phyloP scores from a whole-genome alignment of 2,329 filamentous ascomycete species.

The Malbranchea cinnamomea region DNA sequence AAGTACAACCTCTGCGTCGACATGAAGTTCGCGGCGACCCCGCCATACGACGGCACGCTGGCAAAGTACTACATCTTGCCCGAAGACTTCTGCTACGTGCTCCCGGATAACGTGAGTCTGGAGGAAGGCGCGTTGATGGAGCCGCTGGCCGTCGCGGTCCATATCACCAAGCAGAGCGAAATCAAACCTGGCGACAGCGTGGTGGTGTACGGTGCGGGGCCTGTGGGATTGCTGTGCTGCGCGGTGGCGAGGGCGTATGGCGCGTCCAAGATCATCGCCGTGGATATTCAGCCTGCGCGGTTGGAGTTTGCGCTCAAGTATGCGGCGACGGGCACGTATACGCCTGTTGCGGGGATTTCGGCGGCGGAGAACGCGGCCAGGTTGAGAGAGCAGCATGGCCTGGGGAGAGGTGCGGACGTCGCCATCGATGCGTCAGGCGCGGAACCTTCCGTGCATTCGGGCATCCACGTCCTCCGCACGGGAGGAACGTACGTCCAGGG shows the following conservation, averaged over 20 bases:
- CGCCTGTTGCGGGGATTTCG: constrained; percentile 43
- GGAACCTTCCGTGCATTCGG: constrained; percentile 61
- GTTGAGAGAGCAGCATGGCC: constrained; percentile 46
- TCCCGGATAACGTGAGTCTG: constrained; percentile 60
- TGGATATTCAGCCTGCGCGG: constrained; percentile 71
- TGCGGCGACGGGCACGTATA: constrained; percentile 39
- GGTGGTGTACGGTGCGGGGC: constrained; percentile 74
- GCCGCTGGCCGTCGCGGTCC: constrained; percentile 73
- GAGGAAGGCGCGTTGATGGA: constrained; percentile 87
- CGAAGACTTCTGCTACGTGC: constrained; percentile 83
- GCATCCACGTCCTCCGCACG: constrained; percentile 52
- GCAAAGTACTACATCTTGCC: constrained; percentile 74
- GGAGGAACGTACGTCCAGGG: constrained; percentile 72
- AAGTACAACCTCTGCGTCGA: constrained; percentile 65
- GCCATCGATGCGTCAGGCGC: constrained; percentile 71
- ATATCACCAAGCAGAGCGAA: constrained; percentile 61
- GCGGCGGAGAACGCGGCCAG: constrained; percentile 60
- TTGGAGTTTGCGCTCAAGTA: constrained; percentile 63
- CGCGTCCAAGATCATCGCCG: constrained; percentile 68
- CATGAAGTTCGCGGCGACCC: constrained; percentile 86
- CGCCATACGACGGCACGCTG: constrained; percentile 81
- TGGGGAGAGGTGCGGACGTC: constrained; percentile 55
- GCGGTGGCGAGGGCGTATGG: constrained; percentile 75
- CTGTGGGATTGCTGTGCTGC: constrained; percentile 74
- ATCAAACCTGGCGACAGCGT: constrained; percentile 62